Percentiles rank a stretch among this genome's conserved stretches.
These are phyloP conservation scores for Barnettozyma populi DNA, from an alignment of 805 yeast genomes.

Conservation along the genomic window DNA sequence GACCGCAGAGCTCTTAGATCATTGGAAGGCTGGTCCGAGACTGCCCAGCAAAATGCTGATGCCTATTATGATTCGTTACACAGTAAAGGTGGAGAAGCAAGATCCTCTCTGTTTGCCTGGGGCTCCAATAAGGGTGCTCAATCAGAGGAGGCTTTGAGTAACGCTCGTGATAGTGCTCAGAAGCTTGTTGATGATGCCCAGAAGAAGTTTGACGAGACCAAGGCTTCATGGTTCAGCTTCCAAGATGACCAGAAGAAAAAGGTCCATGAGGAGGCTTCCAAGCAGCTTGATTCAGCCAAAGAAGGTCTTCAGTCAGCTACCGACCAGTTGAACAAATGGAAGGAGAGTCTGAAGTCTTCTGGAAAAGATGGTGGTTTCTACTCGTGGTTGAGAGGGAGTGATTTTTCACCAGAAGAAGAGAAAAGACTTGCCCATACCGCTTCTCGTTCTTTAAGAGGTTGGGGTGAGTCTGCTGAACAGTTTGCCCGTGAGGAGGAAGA, in stretches of 20 bases:
- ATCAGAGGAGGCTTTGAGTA: slow-evolving; percentile 11
- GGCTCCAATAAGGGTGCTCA: slow-evolving; percentile 11
- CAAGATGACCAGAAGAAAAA: slow-evolving; percentile 21
- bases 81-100: slow-evolving; percentile 7
- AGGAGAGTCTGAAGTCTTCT: slow-evolving; percentile 7
- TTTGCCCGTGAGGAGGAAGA: slow-evolving; percentile 38
- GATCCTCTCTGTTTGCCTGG: slow-evolving; percentile 17
- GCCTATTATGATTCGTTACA: slow-evolving; percentile 22
- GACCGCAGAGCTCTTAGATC: slow-evolving; percentile 30
- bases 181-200: slow-evolving; percentile 29
- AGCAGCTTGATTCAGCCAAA: slow-evolving; percentile 21
- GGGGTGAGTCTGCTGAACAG: slow-evolving; percentile 41
- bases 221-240: slow-evolving; percentile 24
- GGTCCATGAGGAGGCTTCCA: slow-evolving; percentile 25
- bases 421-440: slow-evolving; percentile 30
- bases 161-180: slow-evolving; percentile 27
- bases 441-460: slow-evolving; percentile 35
- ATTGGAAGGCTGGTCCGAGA: slow-evolving; percentile 43
- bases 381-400: slow-evolving; percentile 25
- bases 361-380: slow-evolving; percentile 17
- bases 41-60: slow-evolving; percentile 29
- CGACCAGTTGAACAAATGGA: slow-evolving; percentile 15
- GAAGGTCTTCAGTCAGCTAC: slow-evolving; percentile 17
- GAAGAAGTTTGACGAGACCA: slow-evolving; percentile 31
- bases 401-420: slow-evolving; percentile 25